Base-by-base conservation (phyloP, 164 flowering plant genomes). In the Sedum album region DNA sequence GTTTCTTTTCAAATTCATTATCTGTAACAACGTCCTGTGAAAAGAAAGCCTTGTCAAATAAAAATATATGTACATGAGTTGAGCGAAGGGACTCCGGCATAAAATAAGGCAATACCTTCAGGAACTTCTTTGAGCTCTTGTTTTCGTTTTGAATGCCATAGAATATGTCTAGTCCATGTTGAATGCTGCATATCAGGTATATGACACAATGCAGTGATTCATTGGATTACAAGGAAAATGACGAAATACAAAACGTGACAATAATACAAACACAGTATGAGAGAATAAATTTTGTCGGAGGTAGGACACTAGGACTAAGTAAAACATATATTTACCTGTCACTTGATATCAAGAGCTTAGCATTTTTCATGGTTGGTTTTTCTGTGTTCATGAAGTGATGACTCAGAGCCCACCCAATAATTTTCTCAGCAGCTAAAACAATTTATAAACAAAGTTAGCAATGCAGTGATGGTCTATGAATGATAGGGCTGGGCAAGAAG, bases 1-100 rank as follows among this genome's bases (percentile, higher is more conserved):
- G 89, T 79, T 79, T 85, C 73, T 90, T 93, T 78, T 93, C 98
- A 76, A 93, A 93, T 67, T 93, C 98, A 81, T 93, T 91, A 72
- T 91, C 98, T 26, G 97, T 89, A 13, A 84, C 91, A 61, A 93
- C 97, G 80, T 93, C 97, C 98, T 93, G 82, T 46, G 76, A 78
- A 75, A 67, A 11, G 4, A 51, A 33, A 10, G 6, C 10, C 31
- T 26, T 26, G 7, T 62, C 48, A 2, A 9, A 36, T 41, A 38
- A 60, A 17, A 60, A 17, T n/a, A 20, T n/a, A 36, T 25, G 33
- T 3, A 48, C 30, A 6, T 21, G 18, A 30, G 21, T 18, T 8
- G 26, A 31, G 30, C 2, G 39, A 28, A 39, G 25, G 31, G 5
- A 20, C 36, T 64, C 4, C 57, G 30, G 13, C 20, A 15, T 6